Evolutionary conservation across 768 basidiomycete species (phyloP), one percentile per base, ranked within the genome.

Genomic region (Rickenella mellea): DNA sequence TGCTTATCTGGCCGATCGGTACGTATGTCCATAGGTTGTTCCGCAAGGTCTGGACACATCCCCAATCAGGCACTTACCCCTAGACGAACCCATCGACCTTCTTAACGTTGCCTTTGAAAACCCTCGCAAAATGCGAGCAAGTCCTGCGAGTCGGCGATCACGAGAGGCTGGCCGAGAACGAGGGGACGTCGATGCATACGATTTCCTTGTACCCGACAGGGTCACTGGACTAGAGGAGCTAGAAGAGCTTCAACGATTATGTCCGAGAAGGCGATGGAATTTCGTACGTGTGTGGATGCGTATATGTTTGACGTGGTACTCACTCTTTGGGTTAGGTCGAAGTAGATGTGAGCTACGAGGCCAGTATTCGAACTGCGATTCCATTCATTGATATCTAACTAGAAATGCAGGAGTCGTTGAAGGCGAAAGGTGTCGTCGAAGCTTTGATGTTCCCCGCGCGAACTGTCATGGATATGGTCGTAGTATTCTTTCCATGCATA

Each of bases 31-130:
- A 21, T 31, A 6, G 10, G 25, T 27, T 5, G 24, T n/a, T n/a
- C 35, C 12, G 35, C n/a, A n/a, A n/a, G n/a, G n/a, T n/a, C n/a
- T n/a, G n/a, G n/a, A n/a, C n/a, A n/a, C n/a, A n/a, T n/a, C n/a
- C 5, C 46, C 41, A 33, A 33, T 19, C 46, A 93, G 91, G 45
- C 75, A 88, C 56, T 56, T 91, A 26, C 79, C 86, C 8, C 39
- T 63, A 14, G 68, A 76, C 33, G 91, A 96, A 55, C 85, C 90
- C 0, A 89, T 97, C 39, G 93, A 97, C 55, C 65, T 97, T 1
- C 66, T 97, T 6, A 96, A 96, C 52, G 89, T 97, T 4, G 88
- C 89, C 1, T 97, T 97, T 50, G 91, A 97, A 56, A 96, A 96
- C 54, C 91, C 91, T n/a, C 75, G 89, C 5, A 83, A 85, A 53